Base-by-base conservation (phyloP, 2,329 filamentous ascomycete genomes). In the Arachnomyces sp. region DNA sequence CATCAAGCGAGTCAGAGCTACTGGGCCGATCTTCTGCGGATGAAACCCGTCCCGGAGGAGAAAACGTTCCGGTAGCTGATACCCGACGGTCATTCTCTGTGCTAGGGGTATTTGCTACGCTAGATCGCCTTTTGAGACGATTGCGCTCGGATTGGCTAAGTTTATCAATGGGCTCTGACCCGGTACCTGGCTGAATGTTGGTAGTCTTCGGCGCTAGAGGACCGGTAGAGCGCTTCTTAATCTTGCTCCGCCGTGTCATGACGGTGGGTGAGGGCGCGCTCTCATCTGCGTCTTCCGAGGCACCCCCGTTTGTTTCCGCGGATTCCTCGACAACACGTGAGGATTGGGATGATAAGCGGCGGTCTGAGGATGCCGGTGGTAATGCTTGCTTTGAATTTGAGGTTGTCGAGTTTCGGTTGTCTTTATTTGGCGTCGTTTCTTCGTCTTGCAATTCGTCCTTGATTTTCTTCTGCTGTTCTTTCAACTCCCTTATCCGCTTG, bases 1-100 rank as follows among this genome's bases (percentile, higher is more conserved):
- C 77, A 50, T 95, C 89, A 31, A 96, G 78, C 1, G 89, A 93
- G 62, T 95, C 89, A 6, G 82, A 75, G 42, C 86, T 94, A 11
- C 73, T 74, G 1, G 85, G 85, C 7, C 86, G 75, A 52, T 88
- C 85, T 44, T 87, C 83, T 1, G 75, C 71, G 11, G 75, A 63
- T 1, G 74, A 56, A 21, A 43, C 62, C 25, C 67, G 63, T 44
- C 65, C 55, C 40, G 62, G 54, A 34, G 66, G 58, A 61, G 45
- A 51, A 61, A 30, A 11, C 44, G 44, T 8, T 51, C 46, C 21
- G 54, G 41, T n/a, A 57, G 57, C 34, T 52, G 60, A 11, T 66
- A 68, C 11, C 60, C 67, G 63, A 36, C 58, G 59, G 44, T 68
- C 63, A 30, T 53, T 43, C 35, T 48, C 53, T 3, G 45, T 45